Percentiles rank a stretch among this genome's conserved stretches.
These are phyloP conservation scores for Erigeron canadensis DNA, from an alignment of 129 eudicot species.

Conservation along the genomic window DNA sequence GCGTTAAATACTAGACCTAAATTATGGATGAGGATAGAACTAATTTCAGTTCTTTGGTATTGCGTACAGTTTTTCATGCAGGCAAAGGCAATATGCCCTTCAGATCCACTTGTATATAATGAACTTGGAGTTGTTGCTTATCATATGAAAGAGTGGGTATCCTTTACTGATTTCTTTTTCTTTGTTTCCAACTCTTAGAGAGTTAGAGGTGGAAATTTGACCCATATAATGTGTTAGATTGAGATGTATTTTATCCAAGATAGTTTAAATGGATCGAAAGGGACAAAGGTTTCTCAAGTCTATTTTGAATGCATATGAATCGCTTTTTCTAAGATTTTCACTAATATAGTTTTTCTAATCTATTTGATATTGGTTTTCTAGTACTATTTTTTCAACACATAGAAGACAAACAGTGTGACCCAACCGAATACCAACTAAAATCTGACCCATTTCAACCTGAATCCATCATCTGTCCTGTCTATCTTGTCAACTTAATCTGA, in stretches of 20 bases:
- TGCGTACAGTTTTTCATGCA: slow-evolving; percentile 78
- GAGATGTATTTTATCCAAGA: too few relatives aligned
- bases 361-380: background rate
- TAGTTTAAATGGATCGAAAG: too few relatives aligned
- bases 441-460: background rate
- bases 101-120: slow-evolving; percentile 91
- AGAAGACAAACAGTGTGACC: background rate
- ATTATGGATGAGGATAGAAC: background rate
- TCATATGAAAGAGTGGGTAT: slow-evolving; percentile 85
- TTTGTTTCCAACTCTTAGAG: background rate
- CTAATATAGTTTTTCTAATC: background rate
- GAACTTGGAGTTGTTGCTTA: slow-evolving; percentile 97
- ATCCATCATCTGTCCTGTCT: background rate
- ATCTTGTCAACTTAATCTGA: background rate
- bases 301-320: background rate
- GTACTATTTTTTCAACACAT: background rate
- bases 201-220: background rate
- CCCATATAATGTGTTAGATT: background rate
- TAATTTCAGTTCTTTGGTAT: slow-evolving; percentile 16
- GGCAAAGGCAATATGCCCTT: slow-evolving; percentile 77
- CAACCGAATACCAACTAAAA: background rate
- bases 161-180: background rate
- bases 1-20: background rate
- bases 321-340: background rate
- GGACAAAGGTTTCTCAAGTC: background rate